Conservation (phyloP, 495 filamentous ascomycete species). For the Cladorrhinum samala region DNA sequence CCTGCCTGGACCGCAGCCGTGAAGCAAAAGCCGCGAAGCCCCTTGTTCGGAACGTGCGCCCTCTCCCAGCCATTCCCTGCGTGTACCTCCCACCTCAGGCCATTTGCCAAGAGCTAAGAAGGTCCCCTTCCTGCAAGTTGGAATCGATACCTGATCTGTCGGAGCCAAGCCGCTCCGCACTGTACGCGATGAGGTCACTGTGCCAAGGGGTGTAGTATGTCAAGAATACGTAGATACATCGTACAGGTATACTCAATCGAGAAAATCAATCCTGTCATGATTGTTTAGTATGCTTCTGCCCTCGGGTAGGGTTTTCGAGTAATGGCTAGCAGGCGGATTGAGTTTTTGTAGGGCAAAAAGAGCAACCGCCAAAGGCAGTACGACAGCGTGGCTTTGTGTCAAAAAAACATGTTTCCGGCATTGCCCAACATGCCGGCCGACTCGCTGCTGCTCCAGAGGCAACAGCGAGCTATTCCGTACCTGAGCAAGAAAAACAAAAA, state of each 20-base stretch:
- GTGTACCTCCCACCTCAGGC: conserved; percentile 3
- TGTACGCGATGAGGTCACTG: conserved; percentile 19
- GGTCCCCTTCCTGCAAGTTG: background rate
- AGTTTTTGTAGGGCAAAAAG: background rate
- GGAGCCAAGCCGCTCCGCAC: conserved; percentile 1
- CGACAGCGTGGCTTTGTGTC: background rate
- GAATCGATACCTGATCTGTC: conserved; percentile 4
- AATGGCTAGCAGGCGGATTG: background rate
- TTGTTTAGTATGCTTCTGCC: no score
- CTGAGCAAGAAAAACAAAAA: background rate
- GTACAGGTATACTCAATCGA: no score
- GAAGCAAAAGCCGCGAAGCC: background rate
- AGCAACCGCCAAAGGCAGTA: background rate
- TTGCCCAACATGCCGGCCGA: background rate
- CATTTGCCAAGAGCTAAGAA: conserved; percentile 11
- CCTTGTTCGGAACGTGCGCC: conserved; percentile 5
- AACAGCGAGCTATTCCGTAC: no score
- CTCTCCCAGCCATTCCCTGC: conserved; percentile 5
- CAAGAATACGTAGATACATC: no score
- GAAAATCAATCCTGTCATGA: no score
- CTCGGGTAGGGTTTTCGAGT: background rate
- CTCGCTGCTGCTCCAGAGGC: background rate
- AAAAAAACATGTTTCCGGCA: background rate
- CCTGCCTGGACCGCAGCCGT: conserved; percentile 1
- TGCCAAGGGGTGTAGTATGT: background rate